Base-by-base conservation (phyloP, 768 basidiomycete genomes). In the Saitozyma podzolica region DNA sequence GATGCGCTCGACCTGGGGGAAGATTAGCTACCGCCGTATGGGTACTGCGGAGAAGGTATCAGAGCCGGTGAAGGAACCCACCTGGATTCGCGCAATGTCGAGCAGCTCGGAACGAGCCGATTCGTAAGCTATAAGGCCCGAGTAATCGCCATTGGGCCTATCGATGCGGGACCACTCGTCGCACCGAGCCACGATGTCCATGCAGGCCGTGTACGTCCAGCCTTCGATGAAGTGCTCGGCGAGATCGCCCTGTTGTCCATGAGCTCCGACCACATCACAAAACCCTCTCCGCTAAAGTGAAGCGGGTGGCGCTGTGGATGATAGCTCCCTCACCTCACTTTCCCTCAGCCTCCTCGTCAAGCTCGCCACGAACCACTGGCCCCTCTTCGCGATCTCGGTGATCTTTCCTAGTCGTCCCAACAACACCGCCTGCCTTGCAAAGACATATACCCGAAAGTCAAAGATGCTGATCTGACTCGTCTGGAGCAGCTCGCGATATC, bases 401-500 rank as follows among this genome's bases (percentile, higher is more conserved):
- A 90, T 80, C 47, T 85, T 83, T 0, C 87, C 86, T 71, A 90
- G 77, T 67, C 85, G 86, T 50, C 85, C 88, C 1, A 97, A 81
- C 40, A 97, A 81, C 52, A 82, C 81, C 58, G 91, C 91, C 78
- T 96, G 93, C 16, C 91, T 84, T 29, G 91, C 87, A 55, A 97
- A 88, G 17, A 98, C 83, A 77, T 96, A 99, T 69, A 88, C 85
- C 54, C 94, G 86, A 70, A 97, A 89, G 81, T 98, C 96, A 74
- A 98, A 95, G 9, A 95, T 85, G 5, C 92, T 89, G 67, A 99
- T 94, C 6, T 87, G 85, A 80, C 95, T 96, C 29, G 88, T 86
- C 20, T 93, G 85, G 62, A 97, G 92, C 51, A 95, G 83, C 60
- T 94, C 90, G 14, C 90, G 85, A 72, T 96, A 97, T 1, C 89